A percentile compares a stretch with the other conserved stretches of the same genome.
Evolutionary conservation across 163 green algal genomes (phyloP).

Genomic region (Scenedesmus sp.): DNA sequence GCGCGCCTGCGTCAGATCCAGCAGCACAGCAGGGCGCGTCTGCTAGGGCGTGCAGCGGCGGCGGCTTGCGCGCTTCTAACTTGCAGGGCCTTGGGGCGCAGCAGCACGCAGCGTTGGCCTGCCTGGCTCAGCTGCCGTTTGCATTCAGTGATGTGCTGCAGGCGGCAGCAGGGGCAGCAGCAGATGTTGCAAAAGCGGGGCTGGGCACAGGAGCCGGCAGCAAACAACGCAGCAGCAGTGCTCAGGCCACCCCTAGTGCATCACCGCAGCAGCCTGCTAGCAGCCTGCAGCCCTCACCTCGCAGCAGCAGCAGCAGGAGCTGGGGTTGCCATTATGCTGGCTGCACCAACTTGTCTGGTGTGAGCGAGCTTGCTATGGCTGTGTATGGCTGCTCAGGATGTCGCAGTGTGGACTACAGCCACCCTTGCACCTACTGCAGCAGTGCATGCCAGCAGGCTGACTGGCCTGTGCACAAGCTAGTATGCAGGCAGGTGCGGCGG

Average conservation of each 20-base stretch:
- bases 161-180: not conserved
- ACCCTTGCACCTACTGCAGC: not conserved
- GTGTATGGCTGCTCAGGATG: not conserved
- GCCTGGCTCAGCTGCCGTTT: not conserved
- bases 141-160: not conserved
- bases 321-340: not conserved
- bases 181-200: not conserved
- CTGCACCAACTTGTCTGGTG: not conserved
- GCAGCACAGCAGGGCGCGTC: not conserved
- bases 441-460: constrained; percentile 10
- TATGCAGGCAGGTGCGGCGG: not conserved
- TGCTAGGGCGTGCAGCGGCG: not conserved
- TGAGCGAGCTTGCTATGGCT: not conserved
- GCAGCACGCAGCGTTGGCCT: not conserved
- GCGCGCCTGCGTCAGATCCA: not conserved
- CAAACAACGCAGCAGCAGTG: not conserved
- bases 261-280: not conserved
- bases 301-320: not conserved
- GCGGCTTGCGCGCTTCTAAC: not conserved
- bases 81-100: not conserved
- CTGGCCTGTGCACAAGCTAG: not conserved
- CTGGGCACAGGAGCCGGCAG: not conserved
- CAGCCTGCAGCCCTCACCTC: not conserved
- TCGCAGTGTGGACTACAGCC: not conserved
- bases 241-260: not conserved